Percentiles rank a stretch among this genome's conserved stretches.
Conservation (phyloP, 495 filamentous ascomycete genomes). For the Articulospora tetracladia region DNA sequence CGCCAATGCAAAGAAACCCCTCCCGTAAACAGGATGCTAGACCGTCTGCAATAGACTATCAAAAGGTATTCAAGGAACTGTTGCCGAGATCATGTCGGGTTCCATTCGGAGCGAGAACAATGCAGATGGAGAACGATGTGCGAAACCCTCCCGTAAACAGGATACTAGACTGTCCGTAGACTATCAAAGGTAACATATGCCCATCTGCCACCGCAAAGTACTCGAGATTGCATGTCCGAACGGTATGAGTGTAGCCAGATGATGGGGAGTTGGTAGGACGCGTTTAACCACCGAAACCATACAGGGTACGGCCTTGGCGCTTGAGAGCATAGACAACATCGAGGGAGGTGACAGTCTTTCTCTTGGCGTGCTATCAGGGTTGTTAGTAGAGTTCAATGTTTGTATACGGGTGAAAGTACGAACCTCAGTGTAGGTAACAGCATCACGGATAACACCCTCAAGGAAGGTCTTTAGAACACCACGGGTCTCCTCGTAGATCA, state of each 20-base stretch:
- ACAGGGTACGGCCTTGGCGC: conserved; percentile 92
- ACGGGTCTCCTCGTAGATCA: conserved; percentile 99
- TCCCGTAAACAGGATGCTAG: conserved; percentile 32
- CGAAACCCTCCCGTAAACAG: conserved; percentile 31
- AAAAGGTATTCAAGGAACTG: conserved; percentile 23
- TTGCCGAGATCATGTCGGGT: conserved; percentile 19
- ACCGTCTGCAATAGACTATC: conserved; percentile 27
- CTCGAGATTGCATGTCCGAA: conserved; percentile 14
- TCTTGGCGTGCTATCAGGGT: conserved; percentile 19
- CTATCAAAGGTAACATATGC: conserved; percentile 30
- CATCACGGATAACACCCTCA: conserved; percentile 99
- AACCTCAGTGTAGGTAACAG: conserved; percentile 75
- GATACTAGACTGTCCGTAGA: conserved; percentile 31
- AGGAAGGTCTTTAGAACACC: conserved; percentile 99
- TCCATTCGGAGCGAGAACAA: conserved; percentile 11
- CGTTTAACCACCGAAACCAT: conserved; percentile 91
- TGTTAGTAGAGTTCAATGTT: conserved; percentile 3
- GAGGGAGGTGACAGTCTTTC: conserved; percentile 85
- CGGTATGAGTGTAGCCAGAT: conserved; percentile 9
- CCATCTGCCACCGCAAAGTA: conserved; percentile 14
- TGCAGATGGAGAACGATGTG: conserved; percentile 20
- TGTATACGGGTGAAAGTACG: not conserved
- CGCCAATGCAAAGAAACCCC: conserved; percentile 20
- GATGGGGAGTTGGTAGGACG: conserved; percentile 6
- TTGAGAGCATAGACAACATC: conserved; percentile 96